Base-by-base conservation (phyloP, 2,329 filamentous ascomycete species). In the Coniochaeta sp. region DNA sequence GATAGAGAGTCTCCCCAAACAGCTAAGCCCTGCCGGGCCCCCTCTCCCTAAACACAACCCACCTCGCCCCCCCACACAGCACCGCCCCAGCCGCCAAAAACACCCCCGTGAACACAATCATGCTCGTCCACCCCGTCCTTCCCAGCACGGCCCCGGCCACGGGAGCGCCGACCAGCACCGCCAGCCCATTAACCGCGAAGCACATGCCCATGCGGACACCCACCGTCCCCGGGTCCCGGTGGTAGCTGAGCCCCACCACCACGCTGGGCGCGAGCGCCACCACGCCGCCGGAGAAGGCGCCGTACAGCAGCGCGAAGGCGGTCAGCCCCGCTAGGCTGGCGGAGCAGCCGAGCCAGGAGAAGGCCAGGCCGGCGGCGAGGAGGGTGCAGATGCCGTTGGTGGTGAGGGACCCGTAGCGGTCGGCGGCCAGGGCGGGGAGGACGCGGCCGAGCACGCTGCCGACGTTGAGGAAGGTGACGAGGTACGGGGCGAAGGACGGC, bases 111-210 rank as follows among this genome's bases (percentile, higher is more conserved):
- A 32, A 55, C 24, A 30, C 52, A 55, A 55, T 55, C 52, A 36
- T 55, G 16, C 9, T 7, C 30, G 17, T 16, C 52, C 52, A 55
- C 5, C 16, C 5, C 14, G 8, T 4, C 2, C 62, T 62, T 1
- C 68, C 69, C 59, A 75, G 69, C 67, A 73, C 80, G 58, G 67
- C 85, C 72, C 84, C 73, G 76, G 70, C 80, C 74, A 68, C 81
- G 71, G 63, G 78, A 69, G 63, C 86, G 0, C 75, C 74, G 1
- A 83, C 63, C 74, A 87, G 66, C 73, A 85, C 62, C 74, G 83
- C 24, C 70, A 85, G 67, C 74, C 74, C 73, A 5, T 66, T 60
- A 10, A 69, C 40, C 10, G 69, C 59, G 22, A 76, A 76, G 4
- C 62, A 65, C 73, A 79, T 77, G 4, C 78, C 78, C 65, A 79